phyloP scores from a whole-genome alignment of 2,329 filamentous ascomycete genomes.

The Proliferodiscus dingleyae region DNA sequence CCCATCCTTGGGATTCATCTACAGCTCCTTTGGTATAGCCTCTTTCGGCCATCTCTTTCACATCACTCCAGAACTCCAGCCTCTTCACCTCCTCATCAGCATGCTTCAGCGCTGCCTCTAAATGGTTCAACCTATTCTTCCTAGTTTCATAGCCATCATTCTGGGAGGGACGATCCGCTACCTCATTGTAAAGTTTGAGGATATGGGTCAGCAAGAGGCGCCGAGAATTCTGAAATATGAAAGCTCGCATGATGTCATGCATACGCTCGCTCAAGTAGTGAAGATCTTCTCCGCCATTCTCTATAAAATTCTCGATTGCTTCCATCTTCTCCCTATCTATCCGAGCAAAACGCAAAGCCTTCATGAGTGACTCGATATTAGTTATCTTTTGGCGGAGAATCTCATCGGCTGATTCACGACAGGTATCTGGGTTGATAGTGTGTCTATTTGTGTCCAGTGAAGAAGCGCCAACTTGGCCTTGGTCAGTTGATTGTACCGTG shows the following conservation, averaged over 20 bases:
- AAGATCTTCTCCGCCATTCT: slow-evolving; percentile 70
- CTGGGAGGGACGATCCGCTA: slow-evolving; percentile 43
- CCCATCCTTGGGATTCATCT: slow-evolving; percentile 28
- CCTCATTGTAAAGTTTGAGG: slow-evolving; percentile 55
- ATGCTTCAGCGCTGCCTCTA: slow-evolving; percentile 69
- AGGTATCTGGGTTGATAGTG: slow-evolving; percentile 30
- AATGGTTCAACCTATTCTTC: slow-evolving; percentile 52
- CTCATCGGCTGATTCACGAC: slow-evolving; percentile 32
- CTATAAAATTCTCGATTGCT: slow-evolving; percentile 75
- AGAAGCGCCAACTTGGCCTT: slow-evolving; percentile 37
- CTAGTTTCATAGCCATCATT: slow-evolving; percentile 26
- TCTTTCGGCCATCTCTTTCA: slow-evolving; percentile 59
- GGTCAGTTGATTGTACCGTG: slow-evolving; percentile 56
- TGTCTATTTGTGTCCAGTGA: slow-evolving; percentile 14
- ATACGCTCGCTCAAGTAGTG: slow-evolving; percentile 68
- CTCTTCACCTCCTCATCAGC: slow-evolving; percentile 76
- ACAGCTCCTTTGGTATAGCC: slow-evolving; percentile 34
- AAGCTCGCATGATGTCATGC: slow-evolving; percentile 77
- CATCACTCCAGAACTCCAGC: slow-evolving; percentile 84
- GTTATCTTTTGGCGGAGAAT: slow-evolving; percentile 53
- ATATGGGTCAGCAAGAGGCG: slow-evolving; percentile 69
- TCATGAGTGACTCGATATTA: slow-evolving; percentile 57
- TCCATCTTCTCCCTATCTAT: slow-evolving; percentile 93
- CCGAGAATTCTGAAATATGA: slow-evolving; percentile 86
- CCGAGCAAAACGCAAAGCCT: slow-evolving; percentile 59